These are phyloP conservation scores for Pachysandra terminalis DNA, from an alignment of 164 flowering plant species.

Conservation along the genomic window DNA sequence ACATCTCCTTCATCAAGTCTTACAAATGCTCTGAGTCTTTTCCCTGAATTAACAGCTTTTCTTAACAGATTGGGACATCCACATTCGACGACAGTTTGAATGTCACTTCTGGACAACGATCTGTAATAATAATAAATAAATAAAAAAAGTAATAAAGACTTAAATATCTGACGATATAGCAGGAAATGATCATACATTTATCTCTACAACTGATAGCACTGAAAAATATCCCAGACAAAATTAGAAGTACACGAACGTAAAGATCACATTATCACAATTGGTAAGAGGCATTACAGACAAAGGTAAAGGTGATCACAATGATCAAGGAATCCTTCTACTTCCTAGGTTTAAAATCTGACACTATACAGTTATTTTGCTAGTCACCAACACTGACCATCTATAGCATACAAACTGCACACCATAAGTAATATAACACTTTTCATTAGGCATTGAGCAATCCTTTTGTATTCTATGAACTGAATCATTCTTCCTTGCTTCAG, in stretches of 20 bases:
- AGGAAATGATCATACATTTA: neutral
- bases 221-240: too few species aligned
- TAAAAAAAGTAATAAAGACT: neutral
- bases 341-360: neutral
- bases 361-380: neutral
- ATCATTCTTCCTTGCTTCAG: too few species aligned
- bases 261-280: neutral
- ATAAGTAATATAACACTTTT: too few species aligned
- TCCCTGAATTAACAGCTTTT: constrained; percentile 83
- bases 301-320: neutral
- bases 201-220: too few species aligned
- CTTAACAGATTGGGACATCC: constrained; percentile 86
- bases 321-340: neutral
- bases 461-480: too few species aligned
- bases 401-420: too few species aligned
- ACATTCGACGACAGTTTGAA: constrained; percentile 55
- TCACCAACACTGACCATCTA: neutral
- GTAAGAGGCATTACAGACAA: neutral
- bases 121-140: too few species aligned
- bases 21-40: constrained; percentile 68
- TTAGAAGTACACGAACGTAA: neutral
- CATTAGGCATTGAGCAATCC: too few species aligned
- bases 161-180: neutral
- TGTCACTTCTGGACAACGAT: constrained; percentile 56
- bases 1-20: constrained; percentile 86